Base-by-base conservation (phyloP, 306 rosid genomes). In the Canavalia ensiformis region DNA sequence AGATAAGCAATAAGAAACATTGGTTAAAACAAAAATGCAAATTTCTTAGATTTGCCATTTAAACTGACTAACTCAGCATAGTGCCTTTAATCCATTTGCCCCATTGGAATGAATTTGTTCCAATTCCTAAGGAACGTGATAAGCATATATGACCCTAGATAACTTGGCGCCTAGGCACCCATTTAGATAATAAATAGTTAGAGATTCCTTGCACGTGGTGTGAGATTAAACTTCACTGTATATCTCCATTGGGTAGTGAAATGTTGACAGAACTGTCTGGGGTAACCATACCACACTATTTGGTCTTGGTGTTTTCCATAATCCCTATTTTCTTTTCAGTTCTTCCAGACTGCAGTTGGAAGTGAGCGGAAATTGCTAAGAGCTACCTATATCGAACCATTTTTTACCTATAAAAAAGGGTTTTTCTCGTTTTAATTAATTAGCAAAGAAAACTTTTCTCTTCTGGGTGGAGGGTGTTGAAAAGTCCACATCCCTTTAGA, bases 241-340 rank as follows among this genome's bases (percentile, higher is more conserved):
- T 67, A 64, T 58, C 8, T 52, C n/a, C 18, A 60, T n/a, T 86
- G 93, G 99, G 97, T 90, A 18, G 92, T 91, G 67, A 90, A 76
- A 87, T 79, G 63, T 72, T 93, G 87, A 95, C 99, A 1, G 93
- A 80, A 81, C 75, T 79, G 5, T 86, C 86, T 2, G 99, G 98
- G 56, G 89, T 91, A 13, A 79, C 90, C 46, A 91, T 91, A 55
- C 91, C 92, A 39, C 51, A 64, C 11, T 49, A n/a, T 51, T 79
- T 69, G 42, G 37, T 58, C 71, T 46, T 59, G 34, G 8, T 74
- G 29, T 74, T 58, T 60, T 67, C 45, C 44, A 31, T 65, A 34
- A 81, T 81, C 31, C 7, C 62, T 31, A 6, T 35, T 60, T 72
- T n/a, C 39, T 56, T 67, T 45, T n/a, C 63, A 57, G 75, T 59